These are phyloP conservation scores for Coffea canephora DNA, from an alignment of 257 asterid genomes.

Conservation along the genomic window DNA sequence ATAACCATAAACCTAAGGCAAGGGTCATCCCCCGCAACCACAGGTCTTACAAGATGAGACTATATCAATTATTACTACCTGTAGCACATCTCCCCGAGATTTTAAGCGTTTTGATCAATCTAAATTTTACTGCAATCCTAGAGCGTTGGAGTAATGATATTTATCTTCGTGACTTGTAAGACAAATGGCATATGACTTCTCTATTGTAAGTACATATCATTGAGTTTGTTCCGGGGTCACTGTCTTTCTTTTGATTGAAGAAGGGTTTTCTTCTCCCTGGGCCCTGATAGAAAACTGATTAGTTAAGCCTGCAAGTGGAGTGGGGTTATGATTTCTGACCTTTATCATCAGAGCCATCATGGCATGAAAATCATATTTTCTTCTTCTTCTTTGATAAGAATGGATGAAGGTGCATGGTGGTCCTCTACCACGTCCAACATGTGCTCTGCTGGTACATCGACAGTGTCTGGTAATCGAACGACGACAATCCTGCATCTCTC, in stretches of 20 bases:
- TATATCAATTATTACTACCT: too few species aligned
- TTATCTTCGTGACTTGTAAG: background rate
- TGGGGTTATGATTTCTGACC: slow-evolving; percentile 5
- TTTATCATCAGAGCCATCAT: background rate
- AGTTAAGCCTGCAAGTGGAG: background rate
- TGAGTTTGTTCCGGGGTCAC: slow-evolving; percentile 36
- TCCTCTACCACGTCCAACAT: slow-evolving; percentile 35
- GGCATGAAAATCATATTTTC: background rate
- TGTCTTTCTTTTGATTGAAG: slow-evolving; percentile 14
- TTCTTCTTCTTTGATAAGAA: slow-evolving; percentile 13
- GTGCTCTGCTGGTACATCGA: slow-evolving; percentile 25
- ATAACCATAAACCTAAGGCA: background rate
- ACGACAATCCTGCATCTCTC: too few species aligned
- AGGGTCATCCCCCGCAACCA: background rate
- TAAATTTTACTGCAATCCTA: background rate
- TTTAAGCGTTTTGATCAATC: background rate
- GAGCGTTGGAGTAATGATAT: background rate
- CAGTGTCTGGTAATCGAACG: background rate
- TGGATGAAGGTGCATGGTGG: slow-evolving; percentile 32
- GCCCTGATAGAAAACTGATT: slow-evolving; percentile 4
- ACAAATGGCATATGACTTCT: slow-evolving; percentile 9
- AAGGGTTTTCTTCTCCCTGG: background rate
- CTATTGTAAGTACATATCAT: slow-evolving; percentile 18
- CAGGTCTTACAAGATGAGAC: background rate
- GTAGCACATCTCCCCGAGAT: background rate